phyloP scores from a whole-genome alignment of 2,329 filamentous ascomycete genomes.

The Talaromyces sp. region DNA sequence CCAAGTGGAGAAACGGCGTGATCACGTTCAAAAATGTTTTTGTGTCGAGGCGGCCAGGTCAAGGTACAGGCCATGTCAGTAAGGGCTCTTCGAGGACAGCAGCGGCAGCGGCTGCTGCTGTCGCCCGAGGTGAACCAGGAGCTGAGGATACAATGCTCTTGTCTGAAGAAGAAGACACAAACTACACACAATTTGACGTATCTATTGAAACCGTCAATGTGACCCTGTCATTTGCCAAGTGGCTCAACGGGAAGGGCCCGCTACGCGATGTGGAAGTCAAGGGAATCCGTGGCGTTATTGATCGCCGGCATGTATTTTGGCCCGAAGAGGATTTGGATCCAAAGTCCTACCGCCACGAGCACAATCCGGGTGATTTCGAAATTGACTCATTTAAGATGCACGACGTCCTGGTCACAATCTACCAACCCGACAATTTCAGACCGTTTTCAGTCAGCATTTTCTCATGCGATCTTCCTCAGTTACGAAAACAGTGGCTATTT shows the following conservation, averaged over 20 bases:
- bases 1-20: constrained; percentile 91
- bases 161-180: constrained; percentile 76
- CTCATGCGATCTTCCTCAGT: constrained; percentile 87
- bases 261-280: constrained; percentile 91
- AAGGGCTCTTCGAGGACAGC: constrained; percentile 87
- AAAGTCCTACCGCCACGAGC: constrained; percentile 81
- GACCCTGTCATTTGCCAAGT: constrained; percentile 94
- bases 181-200: constrained; percentile 96
- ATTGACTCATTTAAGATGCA: constrained; percentile 96
- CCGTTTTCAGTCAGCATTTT: constrained; percentile 95
- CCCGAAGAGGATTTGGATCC: constrained; percentile 72
- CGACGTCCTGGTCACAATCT: constrained; percentile 85
- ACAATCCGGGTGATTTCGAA: constrained; percentile 91
- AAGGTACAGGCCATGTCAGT: constrained; percentile 77
- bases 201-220: constrained; percentile 96
- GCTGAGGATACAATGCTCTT: constrained; percentile 40
- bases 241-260: constrained; percentile 95
- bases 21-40: constrained; percentile 98
- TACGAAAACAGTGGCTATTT: constrained; percentile 95
- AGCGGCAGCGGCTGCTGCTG: constrained; percentile 81
- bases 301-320: constrained; percentile 82
- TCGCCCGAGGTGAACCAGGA: constrained; percentile 52
- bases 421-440: constrained; percentile 88
- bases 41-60: constrained; percentile 85
- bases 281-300: constrained; percentile 87